phyloP scores from a whole-genome alignment of 257 asterid genomes.

The Fraxinus quadrangulata region DNA sequence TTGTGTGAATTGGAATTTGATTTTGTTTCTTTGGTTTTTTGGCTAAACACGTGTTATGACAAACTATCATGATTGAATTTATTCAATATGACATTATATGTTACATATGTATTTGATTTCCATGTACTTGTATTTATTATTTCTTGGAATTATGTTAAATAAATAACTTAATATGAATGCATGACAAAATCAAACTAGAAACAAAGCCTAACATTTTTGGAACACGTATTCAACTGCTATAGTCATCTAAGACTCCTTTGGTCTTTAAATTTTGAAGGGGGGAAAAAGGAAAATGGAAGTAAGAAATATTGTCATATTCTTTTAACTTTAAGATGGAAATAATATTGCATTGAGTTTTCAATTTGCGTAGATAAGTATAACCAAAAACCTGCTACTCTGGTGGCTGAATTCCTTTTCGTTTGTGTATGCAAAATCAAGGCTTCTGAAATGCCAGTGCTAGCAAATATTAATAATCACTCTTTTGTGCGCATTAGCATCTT shows the following conservation, averaged over 20 bases:
- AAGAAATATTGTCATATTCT: not conserved
- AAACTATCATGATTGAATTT: not conserved
- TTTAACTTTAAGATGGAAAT: not conserved
- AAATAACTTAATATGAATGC: not conserved
- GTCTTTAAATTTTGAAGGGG: not conserved
- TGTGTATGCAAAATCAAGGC: conserved; percentile 7
- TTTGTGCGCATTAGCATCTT: not conserved
- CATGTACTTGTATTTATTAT: not conserved
- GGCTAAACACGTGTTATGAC: not conserved
- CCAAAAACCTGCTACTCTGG: not conserved
- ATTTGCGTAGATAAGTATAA: not conserved
- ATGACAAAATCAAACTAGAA: not conserved
- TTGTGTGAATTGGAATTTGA: conserved; percentile 21
- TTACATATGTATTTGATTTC: not conserved
- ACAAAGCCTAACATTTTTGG: not conserved
- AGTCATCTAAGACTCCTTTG: not conserved
- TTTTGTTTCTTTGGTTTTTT: conserved; percentile 6
- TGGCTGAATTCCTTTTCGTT: not conserved
- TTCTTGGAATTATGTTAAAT: not conserved
- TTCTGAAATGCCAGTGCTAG: conserved; percentile 7
- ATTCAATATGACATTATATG: not conserved
- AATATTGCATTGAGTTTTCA: not conserved
- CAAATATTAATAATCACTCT: conserved; percentile 2
- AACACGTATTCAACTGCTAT: not conserved
- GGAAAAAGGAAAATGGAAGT: not conserved